Conservation (phyloP, 805 yeast species). For the Debaryomyces hansenii region DNA sequence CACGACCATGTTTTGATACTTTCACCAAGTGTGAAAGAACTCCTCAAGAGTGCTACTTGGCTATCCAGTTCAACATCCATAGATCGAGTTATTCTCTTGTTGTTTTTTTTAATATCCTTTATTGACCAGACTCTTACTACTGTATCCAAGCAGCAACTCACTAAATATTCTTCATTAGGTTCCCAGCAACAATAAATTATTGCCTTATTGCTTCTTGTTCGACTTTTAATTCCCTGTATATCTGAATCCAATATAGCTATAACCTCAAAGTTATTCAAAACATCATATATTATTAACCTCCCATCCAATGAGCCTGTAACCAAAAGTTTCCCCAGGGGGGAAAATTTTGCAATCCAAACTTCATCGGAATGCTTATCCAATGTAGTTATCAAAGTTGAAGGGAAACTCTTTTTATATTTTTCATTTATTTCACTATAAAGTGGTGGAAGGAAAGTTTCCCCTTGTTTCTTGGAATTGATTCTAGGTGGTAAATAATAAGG, state of each 20-base stretch:
- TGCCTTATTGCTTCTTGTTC: conserved; percentile 34
- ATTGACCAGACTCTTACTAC: conserved; percentile 70
- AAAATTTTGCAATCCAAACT: conserved; percentile 81
- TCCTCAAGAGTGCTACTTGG: conserved; percentile 13
- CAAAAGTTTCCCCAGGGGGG: conserved; percentile 71
- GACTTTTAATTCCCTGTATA: conserved; percentile 4
- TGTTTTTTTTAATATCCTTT: conserved; percentile 19
- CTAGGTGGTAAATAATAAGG: conserved; percentile 32
- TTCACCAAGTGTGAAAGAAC: conserved; percentile 42
- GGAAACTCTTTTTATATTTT: conserved; percentile 35
- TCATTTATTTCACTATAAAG: conserved; percentile 11
- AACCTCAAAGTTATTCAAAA: conserved; percentile 39
- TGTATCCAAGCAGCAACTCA: conserved; percentile 74
- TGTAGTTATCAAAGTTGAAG: conserved; percentile 46
- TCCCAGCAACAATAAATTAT: conserved; percentile 76
- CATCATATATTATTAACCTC: conserved; percentile 64
- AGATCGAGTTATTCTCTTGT: conserved; percentile 25
- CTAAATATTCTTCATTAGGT: conserved; percentile 61
- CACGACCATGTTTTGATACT: conserved; percentile 47
- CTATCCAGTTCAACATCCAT: conserved; percentile 16
- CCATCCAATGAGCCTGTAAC: conserved; percentile 79
- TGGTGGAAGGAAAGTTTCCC: conserved; percentile 12
- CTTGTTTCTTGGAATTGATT: conserved; percentile 1
- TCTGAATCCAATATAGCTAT: conserved; percentile 31
- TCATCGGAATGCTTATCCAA: conserved; percentile 63